These are phyloP conservation scores for Phytopythium kandeliae DNA, from an alignment of 352 stramenopile species.

Conservation along the genomic window DNA sequence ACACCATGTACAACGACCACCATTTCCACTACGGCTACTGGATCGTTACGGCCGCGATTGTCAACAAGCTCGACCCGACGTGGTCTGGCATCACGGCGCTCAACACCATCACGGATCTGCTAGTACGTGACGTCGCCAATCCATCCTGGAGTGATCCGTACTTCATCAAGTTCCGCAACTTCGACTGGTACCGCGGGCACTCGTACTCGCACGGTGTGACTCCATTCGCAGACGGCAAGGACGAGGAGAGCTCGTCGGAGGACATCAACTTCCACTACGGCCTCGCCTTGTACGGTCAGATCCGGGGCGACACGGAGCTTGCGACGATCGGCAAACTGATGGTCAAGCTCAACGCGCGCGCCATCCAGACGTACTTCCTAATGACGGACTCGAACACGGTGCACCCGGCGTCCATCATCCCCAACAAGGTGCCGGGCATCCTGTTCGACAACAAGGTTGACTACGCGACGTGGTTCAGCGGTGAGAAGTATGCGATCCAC, in stretches of 20 bases:
- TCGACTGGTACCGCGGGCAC: conserved; percentile 66
- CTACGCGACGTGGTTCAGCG: conserved; percentile 71
- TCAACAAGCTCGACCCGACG: conserved; percentile 68
- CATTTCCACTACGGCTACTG: conserved; percentile 79
- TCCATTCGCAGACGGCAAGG: conserved; percentile 49
- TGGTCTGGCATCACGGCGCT: conserved; percentile 42
- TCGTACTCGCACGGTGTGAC: conserved; percentile 71
- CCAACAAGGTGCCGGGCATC: conserved; percentile 68
- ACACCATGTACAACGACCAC: conserved; percentile 74
- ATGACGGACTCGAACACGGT: conserved; percentile 35
- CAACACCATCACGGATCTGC: conserved; percentile 38
- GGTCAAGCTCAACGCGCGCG: conserved; percentile 38
- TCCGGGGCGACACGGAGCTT: conserved; percentile 34
- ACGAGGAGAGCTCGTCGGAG: conserved; percentile 60
- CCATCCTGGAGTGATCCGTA: conserved; percentile 38
- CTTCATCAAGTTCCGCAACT: conserved; percentile 62
- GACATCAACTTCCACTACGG: conserved; percentile 65
- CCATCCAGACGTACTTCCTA: conserved; percentile 45
- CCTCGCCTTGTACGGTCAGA: conserved; percentile 38
- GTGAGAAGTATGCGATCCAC: conserved; percentile 68
- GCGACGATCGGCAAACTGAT: conserved; percentile 34
- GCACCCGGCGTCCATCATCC: conserved; percentile 29
- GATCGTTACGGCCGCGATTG: conserved; percentile 48
- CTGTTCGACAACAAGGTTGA: conserved; percentile 73
- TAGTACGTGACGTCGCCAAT: conserved; percentile 53